These are phyloP conservation scores for Corinectria fuckeliana DNA, from an alignment of 2,329 filamentous ascomycete species.

Conservation along the genomic window DNA sequence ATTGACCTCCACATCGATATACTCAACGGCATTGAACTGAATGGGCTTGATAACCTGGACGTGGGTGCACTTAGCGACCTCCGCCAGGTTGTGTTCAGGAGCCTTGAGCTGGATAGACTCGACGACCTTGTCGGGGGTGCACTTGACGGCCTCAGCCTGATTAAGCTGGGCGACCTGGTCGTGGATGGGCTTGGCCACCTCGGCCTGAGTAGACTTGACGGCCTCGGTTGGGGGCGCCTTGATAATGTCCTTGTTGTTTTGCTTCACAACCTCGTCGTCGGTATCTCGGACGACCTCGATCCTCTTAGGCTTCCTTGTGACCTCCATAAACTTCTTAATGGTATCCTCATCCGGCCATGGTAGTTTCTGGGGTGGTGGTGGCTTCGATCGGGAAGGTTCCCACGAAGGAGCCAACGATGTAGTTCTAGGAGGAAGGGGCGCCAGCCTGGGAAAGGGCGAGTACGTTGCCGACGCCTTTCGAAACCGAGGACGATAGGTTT, in stretches of 20 bases:
- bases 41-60: neutral
- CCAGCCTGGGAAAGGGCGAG: conserved; percentile 51
- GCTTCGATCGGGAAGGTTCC: conserved; percentile 34
- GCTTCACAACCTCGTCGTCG: too few species aligned
- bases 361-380: conserved; percentile 39
- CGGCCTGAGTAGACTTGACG: neutral
- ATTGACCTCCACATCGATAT: neutral
- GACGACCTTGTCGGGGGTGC: neutral
- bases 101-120: neutral
- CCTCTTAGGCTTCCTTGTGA: too few species aligned
- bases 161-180: neutral
- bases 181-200: neutral
- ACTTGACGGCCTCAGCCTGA: conserved; percentile 20
- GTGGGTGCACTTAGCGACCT: neutral
- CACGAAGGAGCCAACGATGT: conserved; percentile 36
- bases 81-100: too few species aligned
- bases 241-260: neutral
- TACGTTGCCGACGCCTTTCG: conserved; percentile 44
- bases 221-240: neutral
- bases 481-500: conserved; percentile 25
- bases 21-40: neutral
- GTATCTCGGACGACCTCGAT: too few species aligned
- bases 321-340: neutral
- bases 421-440: conserved; percentile 44
- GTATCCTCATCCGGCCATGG: conserved; percentile 37